phyloP scores from a whole-genome alignment of 495 filamentous ascomycete genomes.

The Penicillium turbatum region DNA sequence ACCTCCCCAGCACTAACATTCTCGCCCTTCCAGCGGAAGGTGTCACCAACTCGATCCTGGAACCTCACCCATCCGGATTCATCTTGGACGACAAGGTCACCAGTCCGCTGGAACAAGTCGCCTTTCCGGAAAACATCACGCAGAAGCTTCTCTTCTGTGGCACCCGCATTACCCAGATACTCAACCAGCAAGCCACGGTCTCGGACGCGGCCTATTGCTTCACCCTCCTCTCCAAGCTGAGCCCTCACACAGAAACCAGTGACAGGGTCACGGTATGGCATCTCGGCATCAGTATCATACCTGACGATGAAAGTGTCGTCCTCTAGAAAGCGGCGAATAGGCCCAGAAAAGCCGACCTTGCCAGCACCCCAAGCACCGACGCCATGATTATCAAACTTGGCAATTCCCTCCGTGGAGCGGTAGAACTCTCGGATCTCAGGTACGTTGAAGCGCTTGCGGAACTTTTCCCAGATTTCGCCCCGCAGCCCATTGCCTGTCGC shows the following conservation, averaged over 20 bases:
- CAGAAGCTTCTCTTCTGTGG: conserved; percentile 74
- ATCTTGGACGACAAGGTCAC: conserved; percentile 75
- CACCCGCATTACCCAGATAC: conserved; percentile 71
- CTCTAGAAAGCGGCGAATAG: conserved; percentile 54
- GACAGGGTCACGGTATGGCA: conserved; percentile 61
- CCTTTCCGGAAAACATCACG: conserved; percentile 73
- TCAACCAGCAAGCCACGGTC: conserved; percentile 64
- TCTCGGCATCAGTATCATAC: conserved; percentile 68
- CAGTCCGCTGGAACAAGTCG: conserved; percentile 80
- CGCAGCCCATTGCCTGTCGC: conserved; percentile 88
- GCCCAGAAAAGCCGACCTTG: conserved; percentile 74
- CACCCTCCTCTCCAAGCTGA: conserved; percentile 62
- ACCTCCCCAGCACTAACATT: conserved; percentile 81
- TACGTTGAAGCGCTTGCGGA: conserved; percentile 81
- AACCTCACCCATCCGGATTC: conserved; percentile 70
- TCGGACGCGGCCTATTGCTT: conserved; percentile 71
- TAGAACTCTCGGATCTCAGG: conserved; percentile 85
- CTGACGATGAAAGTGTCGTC: conserved; percentile 55
- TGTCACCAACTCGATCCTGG: conserved; percentile 87
- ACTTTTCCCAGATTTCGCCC: conserved; percentile 84
- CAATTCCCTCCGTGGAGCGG: conserved; percentile 74
- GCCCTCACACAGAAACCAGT: conserved; percentile 68
- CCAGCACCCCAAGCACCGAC: conserved; percentile 70
- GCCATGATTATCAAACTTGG: conserved; percentile 69
- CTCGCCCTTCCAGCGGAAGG: conserved; percentile 92